These are phyloP conservation scores for Phoenix dactylifera DNA, from an alignment of 176 grass and related monocot species.

Conservation along the genomic window DNA sequence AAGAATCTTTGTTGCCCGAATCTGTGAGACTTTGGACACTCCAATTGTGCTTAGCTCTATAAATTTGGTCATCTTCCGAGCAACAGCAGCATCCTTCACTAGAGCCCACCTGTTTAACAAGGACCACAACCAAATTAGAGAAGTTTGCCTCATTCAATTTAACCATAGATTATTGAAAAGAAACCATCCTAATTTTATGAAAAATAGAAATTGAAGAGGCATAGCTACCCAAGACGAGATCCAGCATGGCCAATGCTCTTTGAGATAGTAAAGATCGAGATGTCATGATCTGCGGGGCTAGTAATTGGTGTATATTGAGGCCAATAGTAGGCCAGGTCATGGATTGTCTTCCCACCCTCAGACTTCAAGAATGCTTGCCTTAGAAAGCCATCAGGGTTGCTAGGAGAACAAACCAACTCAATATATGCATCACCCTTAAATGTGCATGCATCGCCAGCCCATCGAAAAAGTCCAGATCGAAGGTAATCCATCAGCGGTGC, in stretches of 20 bases:
- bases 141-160: no score
- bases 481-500: slow-evolving; percentile 44
- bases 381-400: slow-evolving; percentile 66
- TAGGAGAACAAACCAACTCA: slow-evolving; percentile 75
- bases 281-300: slow-evolving; percentile 36
- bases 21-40: slow-evolving; percentile 76
- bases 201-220: neutral
- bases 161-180: no score
- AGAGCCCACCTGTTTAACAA: slow-evolving; percentile 53
- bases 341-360: slow-evolving; percentile 32
- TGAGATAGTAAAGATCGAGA: slow-evolving; percentile 90
- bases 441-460: slow-evolving; percentile 54
- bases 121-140: no score
- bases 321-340: slow-evolving; percentile 91
- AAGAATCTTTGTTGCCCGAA: slow-evolving; percentile 70
- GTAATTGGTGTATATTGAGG: slow-evolving; percentile 83
- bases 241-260: slow-evolving; percentile 85
- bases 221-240: slow-evolving; percentile 50
- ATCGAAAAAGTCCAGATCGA: slow-evolving; percentile 44
- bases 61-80: slow-evolving; percentile 62
- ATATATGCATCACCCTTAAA: slow-evolving; percentile 53
- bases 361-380: slow-evolving; percentile 45
- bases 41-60: slow-evolving; percentile 83
- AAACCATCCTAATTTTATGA: no score
- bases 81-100: slow-evolving; percentile 54